Conservation (phyloP, 1,139 yeast species). For the Sugiyamaella xylanicola region DNA sequence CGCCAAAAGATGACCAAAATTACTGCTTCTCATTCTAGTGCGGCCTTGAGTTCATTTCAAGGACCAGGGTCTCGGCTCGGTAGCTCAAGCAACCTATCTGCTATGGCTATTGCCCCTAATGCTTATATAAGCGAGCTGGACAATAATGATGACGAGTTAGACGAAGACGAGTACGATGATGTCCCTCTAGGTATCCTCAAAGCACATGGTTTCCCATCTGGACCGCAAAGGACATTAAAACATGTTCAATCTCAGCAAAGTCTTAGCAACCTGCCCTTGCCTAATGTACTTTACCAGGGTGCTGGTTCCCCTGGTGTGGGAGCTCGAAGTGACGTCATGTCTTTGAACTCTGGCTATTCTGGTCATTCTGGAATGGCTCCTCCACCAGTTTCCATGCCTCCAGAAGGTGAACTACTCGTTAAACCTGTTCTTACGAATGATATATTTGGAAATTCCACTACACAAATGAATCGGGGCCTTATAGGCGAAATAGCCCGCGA, state of each 20-base stretch:
- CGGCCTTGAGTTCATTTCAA: constrained; percentile 27
- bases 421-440: constrained; percentile 33
- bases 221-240: constrained; percentile 17
- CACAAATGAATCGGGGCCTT: constrained; percentile 40
- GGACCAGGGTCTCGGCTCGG: constrained; percentile 19
- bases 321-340: constrained; percentile 18
- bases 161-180: constrained; percentile 45
- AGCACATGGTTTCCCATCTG: constrained; percentile 46
- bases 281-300: constrained; percentile 13
- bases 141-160: constrained; percentile 34
- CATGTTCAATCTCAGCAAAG: constrained; percentile 31
- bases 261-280: constrained; percentile 17
- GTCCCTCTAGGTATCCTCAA: constrained; percentile 46
- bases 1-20: constrained; percentile 48
- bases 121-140: constrained; percentile 19
- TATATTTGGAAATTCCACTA: constrained; percentile 34
- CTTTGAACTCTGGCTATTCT: constrained; percentile 22
- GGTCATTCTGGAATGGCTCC: constrained; percentile 17
- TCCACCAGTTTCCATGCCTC: constrained; percentile 21
- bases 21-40: constrained; percentile 41
- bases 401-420: constrained; percentile 16
- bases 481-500: constrained; percentile 47
- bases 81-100: constrained; percentile 13
- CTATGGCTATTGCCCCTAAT: constrained; percentile 18
- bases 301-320: constrained; percentile 1